Base-by-base conservation (phyloP, 306 rosid genomes). In the Boehmeria nivea region DNA sequence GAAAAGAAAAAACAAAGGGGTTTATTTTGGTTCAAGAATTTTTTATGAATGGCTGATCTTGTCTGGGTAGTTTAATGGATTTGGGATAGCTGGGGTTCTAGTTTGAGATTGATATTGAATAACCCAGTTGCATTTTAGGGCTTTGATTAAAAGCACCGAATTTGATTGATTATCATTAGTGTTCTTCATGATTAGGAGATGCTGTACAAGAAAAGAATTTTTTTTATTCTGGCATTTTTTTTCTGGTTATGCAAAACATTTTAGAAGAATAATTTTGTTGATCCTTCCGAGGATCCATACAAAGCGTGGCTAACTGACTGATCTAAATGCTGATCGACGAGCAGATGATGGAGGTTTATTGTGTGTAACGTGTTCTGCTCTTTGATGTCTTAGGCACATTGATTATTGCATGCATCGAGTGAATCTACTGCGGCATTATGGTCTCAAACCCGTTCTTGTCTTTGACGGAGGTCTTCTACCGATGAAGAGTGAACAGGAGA, bases 381-480 rank as follows among this genome's bases (percentile, higher is more conserved):
- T 18, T 37, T 12, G 16, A 49, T 61, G 7, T 49, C 61, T 31
- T 62, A 91, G 96, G 85, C 95, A 91, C 73, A 74, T 90, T 59
- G 94, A 84, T 66, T 91, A 91, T 72, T 91, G 98, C 66, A 87
- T 87, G 95, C 91, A 74, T 51, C 79, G 86, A 78, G 93, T 91
- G 15, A 91, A 87, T 77, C 66, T 91, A 63, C 76, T 91, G 24
- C 83, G 94, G 63, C 85, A 84, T 57, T 55, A 63, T 34, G 89
- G 95, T 57, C 73, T 87, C 51, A 84, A 91, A 50, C 95, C 98
- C 22, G 37, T 91, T 71, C 94, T 91, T 50, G 91, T 91, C 44
- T 91, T 91, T 64, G 98, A 91, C 68, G 98, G 98, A 12, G 98
- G 95, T 47, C 82, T 80, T 59, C 79, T 91, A 43, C 95, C 98